These are phyloP conservation scores for Tolypocladium cylindrosporum DNA, from an alignment of 2,329 filamentous ascomycete species.

Conservation along the genomic window DNA sequence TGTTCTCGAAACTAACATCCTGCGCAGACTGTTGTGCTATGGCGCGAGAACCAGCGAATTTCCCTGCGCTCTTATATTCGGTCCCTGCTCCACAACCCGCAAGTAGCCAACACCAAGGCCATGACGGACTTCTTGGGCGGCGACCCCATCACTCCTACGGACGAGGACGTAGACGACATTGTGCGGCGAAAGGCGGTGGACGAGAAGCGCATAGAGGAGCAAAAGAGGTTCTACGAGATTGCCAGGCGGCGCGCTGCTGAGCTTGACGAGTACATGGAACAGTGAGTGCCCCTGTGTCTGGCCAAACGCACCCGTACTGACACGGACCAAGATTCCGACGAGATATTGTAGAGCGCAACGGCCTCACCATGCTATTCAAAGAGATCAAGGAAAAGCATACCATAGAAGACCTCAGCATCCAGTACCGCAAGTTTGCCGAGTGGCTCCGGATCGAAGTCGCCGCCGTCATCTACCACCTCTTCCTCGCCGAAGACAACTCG, in stretches of 20 bases:
- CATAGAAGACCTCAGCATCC: conserved; percentile 79
- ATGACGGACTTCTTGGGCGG: conserved; percentile 75
- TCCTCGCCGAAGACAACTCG: conserved; percentile 95
- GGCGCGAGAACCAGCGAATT: conserved; percentile 82
- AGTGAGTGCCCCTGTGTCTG: conserved; percentile 40
- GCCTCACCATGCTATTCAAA: conserved; percentile 81
- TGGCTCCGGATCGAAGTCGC: conserved; percentile 97
- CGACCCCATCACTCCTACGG: conserved; percentile 62
- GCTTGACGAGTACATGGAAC: conserved; percentile 95
- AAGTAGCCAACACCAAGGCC: conserved; percentile 72
- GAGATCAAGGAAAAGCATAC: conserved; percentile 87
- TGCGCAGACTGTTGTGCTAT: conserved; percentile 49
- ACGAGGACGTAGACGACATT: conserved; percentile 80
- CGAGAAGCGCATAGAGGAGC: conserved; percentile 80
- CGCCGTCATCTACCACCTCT: conserved; percentile 92
- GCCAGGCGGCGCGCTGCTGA: conserved; percentile 83
- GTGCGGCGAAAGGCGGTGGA: conserved; percentile 71
- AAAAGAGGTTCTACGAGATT: conserved; percentile 91
- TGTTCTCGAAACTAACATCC: conserved; percentile 12
- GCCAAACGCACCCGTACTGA: conserved; percentile 8
- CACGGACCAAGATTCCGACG: conserved; percentile 43
- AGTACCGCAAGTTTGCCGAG: conserved; percentile 97
- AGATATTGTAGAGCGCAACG: conserved; percentile 62
- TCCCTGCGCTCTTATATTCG: conserved; percentile 88
- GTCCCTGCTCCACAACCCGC: conserved; percentile 72